phyloP scores from a whole-genome alignment of 2,329 filamentous ascomycete genomes.

The Ascochyta lentis region DNA sequence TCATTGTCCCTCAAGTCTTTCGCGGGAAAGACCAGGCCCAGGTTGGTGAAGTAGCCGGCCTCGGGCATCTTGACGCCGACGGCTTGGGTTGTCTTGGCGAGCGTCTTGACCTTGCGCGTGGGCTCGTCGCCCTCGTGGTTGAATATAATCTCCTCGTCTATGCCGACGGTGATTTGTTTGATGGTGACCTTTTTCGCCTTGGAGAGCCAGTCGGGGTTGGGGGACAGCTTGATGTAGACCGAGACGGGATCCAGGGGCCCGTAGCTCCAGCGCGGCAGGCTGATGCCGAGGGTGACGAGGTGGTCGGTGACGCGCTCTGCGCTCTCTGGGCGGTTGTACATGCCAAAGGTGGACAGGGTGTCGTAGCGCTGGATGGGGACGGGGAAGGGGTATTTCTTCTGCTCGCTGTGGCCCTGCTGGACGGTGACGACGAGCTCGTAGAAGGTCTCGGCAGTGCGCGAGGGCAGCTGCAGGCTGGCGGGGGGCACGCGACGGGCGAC shows the following conservation, averaged over 20 bases:
- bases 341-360: conserved; percentile 96
- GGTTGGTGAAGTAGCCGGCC: conserved; percentile 88
- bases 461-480: conserved; percentile 87
- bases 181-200: conserved; percentile 94
- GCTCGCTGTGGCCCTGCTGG: conserved; percentile 84
- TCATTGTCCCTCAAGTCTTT: conserved; percentile 88
- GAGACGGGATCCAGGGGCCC: conserved; percentile 93
- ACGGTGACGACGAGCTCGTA: conserved; percentile 97
- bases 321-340: conserved; percentile 96
- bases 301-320: conserved; percentile 87
- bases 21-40: conserved; percentile 87
- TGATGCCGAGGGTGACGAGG: conserved; percentile 88
- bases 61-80: conserved; percentile 88
- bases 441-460: conserved; percentile 93
- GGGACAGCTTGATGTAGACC: conserved; percentile 92
- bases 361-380: conserved; percentile 93
- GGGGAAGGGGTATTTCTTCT: conserved; percentile 90
- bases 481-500: conserved; percentile 88
- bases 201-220: conserved; percentile 87
- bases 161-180: conserved; percentile 88
- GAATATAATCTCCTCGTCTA: conserved; percentile 98
- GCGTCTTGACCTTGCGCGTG: conserved; percentile 83
- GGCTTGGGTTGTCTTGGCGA: conserved; percentile 81
- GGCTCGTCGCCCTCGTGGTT: conserved; percentile 98
- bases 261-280: conserved; percentile 93